Conservation (phyloP, 1,284 basidiomycete species). For the Naganishia sp. region DNA sequence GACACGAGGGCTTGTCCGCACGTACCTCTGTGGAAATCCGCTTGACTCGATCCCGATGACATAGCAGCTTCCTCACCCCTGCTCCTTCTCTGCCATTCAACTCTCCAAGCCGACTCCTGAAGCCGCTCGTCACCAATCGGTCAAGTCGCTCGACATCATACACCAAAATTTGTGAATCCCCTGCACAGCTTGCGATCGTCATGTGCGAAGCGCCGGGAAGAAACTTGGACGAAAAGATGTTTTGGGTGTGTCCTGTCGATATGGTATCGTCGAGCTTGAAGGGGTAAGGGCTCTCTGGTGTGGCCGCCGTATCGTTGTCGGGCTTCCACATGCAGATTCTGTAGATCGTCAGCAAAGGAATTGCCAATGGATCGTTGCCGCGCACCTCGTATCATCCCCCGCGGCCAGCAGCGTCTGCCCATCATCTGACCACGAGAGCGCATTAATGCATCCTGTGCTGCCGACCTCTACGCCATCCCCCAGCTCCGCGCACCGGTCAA, state of each 20-base stretch:
- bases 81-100: constrained; percentile 20
- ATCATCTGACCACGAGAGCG: constrained; percentile 75
- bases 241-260: constrained; percentile 74
- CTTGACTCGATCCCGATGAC: constrained; percentile 34
- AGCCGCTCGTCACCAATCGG: constrained; percentile 54
- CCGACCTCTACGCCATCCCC: constrained; percentile 59
- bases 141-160: constrained; percentile 68
- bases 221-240: constrained; percentile 86
- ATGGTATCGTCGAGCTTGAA: constrained; percentile 63
- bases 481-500: constrained; percentile 66
- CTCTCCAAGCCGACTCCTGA: constrained; percentile 9
- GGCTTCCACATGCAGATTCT: constrained; percentile 71
- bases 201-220: constrained; percentile 61
- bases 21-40: constrained; percentile 69
- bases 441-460: constrained; percentile 78
- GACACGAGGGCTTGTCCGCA: constrained; percentile 48
- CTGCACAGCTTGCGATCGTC: constrained; percentile 66
- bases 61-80: constrained; percentile 30
- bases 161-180: constrained; percentile 75
- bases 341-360: constrained; percentile 31
- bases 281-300: constrained; percentile 60
- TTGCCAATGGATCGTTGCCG: background rate
- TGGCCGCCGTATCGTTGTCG: constrained; percentile 47
- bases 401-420: constrained; percentile 73
- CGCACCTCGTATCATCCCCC: constrained; percentile 76